Evolutionary conservation across 441 rosid genomes (phyloP).

Genomic region (Cnidoscolus chayamansa): DNA sequence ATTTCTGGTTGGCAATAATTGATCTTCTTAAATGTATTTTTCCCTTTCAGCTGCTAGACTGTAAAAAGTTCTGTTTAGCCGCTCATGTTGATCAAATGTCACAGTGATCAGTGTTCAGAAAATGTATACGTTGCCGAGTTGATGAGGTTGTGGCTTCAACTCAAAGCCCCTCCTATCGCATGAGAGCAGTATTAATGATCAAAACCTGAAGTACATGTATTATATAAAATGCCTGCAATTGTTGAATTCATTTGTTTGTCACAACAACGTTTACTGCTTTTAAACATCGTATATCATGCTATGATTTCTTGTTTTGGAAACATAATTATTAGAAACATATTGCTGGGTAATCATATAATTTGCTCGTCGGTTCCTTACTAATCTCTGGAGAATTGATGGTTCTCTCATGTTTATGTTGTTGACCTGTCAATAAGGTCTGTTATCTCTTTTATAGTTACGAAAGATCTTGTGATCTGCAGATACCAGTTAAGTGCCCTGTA

Average conservation of each 20-base stretch:
- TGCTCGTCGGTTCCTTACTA: not conserved
- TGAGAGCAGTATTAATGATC: not conserved
- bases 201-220: not conserved
- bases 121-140: not conserved
- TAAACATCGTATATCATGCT: not conserved
- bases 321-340: not conserved
- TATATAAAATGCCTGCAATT: not conserved
- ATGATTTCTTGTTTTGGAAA: not conserved
- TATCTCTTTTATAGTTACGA: not conserved
- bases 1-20: slow-evolving; percentile 13
- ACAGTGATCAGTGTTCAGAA: not conserved
- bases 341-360: not conserved
- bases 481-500: slow-evolving; percentile 70
- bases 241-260: not conserved
- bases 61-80: not conserved
- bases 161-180: not conserved
- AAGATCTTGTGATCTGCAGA: slow-evolving; percentile 37
- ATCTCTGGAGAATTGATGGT: too few relatives aligned
- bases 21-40: slow-evolving; percentile 10
- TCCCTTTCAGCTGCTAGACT: slow-evolving; percentile 8
- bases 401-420: not conserved
- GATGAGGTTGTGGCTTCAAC: not conserved
- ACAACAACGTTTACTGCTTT: not conserved
- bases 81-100: not conserved
- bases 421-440: not conserved